A percentile compares a stretch with the other conserved stretches of the same genome.
These are phyloP conservation scores for Tricholoma saponaceum DNA, from an alignment of 768 basidiomycete genomes.

Conservation along the genomic window DNA sequence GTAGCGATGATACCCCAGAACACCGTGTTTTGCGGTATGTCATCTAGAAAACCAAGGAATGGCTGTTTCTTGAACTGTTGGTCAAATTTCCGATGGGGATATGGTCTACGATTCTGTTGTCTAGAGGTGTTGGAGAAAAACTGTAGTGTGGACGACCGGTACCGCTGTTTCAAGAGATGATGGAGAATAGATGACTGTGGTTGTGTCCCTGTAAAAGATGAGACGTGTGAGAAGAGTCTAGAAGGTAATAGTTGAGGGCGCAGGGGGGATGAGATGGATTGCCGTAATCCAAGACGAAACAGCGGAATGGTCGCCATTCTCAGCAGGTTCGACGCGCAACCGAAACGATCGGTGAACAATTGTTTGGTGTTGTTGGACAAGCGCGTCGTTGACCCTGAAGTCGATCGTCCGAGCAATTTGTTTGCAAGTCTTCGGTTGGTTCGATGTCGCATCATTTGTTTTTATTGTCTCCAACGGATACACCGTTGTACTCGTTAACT, in stretches of 20 bases:
- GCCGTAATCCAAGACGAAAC: conserved; percentile 6
- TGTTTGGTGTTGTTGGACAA: not conserved
- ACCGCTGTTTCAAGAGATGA: not conserved
- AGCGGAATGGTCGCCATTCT: conserved; percentile 11
- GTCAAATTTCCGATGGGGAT: conserved; percentile 10
- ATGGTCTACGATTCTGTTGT: conserved; percentile 8
- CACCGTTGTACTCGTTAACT: conserved; percentile 79
- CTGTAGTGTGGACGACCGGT: conserved; percentile 1
- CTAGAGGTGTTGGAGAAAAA: conserved; percentile 10
- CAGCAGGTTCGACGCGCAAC: too few relatives aligned
- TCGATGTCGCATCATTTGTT: conserved; percentile 86
- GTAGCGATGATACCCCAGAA: conserved; percentile 62
- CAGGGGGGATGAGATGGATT: not conserved
- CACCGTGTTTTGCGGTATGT: conserved; percentile 47
- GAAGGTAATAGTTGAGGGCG: conserved; percentile 4
- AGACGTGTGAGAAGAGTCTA: not conserved
- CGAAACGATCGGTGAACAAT: too few relatives aligned
- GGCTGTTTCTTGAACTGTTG: conserved; percentile 1
- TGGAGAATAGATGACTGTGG: not conserved
- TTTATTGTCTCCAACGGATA: conserved; percentile 81
- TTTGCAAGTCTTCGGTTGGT: conserved; percentile 1
- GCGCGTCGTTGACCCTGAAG: too few relatives aligned
- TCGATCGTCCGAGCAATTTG: too few relatives aligned
- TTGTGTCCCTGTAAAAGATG: not conserved
- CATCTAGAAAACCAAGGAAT: conserved; percentile 41